phyloP scores from a whole-genome alignment of 75 land plant genomes.

The Cupressus sempervirens region DNA sequence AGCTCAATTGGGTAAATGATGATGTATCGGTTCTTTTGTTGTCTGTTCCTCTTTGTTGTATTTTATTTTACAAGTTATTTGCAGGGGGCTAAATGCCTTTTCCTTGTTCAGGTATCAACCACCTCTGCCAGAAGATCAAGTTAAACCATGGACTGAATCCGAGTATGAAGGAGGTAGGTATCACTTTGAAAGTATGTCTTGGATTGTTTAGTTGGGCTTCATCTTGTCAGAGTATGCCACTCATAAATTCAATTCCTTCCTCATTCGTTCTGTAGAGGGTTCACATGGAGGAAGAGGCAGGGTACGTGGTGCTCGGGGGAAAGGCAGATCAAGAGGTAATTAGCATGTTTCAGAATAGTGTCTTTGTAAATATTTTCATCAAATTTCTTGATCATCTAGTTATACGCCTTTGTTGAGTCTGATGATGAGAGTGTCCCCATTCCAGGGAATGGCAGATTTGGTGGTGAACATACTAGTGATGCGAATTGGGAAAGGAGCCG shows the following conservation, averaged over 20 bases:
- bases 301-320: slow-evolving; percentile 44
- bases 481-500: slow-evolving; percentile 45
- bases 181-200: not conserved
- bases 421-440: not conserved
- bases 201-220: not conserved
- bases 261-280: slow-evolving; percentile 36
- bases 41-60: not conserved
- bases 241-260: not conserved
- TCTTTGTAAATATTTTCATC: not conserved
- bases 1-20: slow-evolving; percentile 60
- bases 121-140: slow-evolving; percentile 79
- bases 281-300: slow-evolving; percentile 47
- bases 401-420: not conserved
- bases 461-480: slow-evolving; percentile 33
- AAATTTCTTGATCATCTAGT: not conserved
- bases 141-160: slow-evolving; percentile 61
- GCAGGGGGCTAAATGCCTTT: not conserved
- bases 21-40: not conserved
- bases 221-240: not conserved
- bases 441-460: slow-evolving; percentile 34
- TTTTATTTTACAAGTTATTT: not conserved
- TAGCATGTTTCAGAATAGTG: not conserved
- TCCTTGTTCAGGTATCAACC: slow-evolving; percentile 60
- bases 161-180: slow-evolving; percentile 78
- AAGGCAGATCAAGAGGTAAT: slow-evolving; percentile 44